phyloP scores from a whole-genome alignment of 78 protist species.

The Cyanophora paradoxa region DNA sequence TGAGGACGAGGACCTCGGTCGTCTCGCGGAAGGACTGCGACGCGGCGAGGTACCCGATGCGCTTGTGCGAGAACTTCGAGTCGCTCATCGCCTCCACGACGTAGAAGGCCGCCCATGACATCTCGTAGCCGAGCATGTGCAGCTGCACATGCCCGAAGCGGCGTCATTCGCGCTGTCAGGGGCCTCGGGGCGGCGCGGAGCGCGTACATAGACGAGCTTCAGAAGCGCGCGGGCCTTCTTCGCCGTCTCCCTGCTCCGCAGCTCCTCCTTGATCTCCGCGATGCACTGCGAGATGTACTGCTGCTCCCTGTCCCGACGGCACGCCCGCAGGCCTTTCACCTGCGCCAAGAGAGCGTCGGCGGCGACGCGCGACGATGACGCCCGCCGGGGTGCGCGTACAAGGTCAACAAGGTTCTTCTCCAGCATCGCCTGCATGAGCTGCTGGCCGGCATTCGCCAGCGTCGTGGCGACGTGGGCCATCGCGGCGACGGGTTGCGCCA shows the following conservation, averaged over 20 bases:
- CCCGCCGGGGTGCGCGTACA: not conserved
- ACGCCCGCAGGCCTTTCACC: conserved; percentile 73
- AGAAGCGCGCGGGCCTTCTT: conserved; percentile 77
- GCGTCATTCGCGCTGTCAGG: not conserved
- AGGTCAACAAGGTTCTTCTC: too few species aligned
- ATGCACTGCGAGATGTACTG: conserved; percentile 59
- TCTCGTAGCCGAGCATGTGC: conserved; percentile 91
- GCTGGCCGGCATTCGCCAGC: too few species aligned
- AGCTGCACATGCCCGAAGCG: conserved; percentile 33
- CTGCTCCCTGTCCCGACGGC: conserved; percentile 54
- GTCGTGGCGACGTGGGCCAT: too few species aligned
- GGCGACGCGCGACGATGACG: conserved; percentile 79
- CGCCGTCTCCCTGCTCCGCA: conserved; percentile 33
- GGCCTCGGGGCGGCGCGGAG: not conserved
- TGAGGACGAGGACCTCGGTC: conserved; percentile 84
- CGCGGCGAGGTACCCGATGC: conserved; percentile 88
- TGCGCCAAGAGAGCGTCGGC: conserved; percentile 76
- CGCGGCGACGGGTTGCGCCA: too few species aligned
- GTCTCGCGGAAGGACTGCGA: conserved; percentile 67
- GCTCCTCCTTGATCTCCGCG: conserved; percentile 77
- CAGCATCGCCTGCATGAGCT: too few species aligned
- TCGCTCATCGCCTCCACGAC: conserved; percentile 86
- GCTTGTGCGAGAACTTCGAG: conserved; percentile 68
- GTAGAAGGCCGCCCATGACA: conserved; percentile 83
- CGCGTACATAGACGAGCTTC: conserved; percentile 80